phyloP scores from a whole-genome alignment of 305 asterid genomes.

The Fraxinus baroniana region DNA sequence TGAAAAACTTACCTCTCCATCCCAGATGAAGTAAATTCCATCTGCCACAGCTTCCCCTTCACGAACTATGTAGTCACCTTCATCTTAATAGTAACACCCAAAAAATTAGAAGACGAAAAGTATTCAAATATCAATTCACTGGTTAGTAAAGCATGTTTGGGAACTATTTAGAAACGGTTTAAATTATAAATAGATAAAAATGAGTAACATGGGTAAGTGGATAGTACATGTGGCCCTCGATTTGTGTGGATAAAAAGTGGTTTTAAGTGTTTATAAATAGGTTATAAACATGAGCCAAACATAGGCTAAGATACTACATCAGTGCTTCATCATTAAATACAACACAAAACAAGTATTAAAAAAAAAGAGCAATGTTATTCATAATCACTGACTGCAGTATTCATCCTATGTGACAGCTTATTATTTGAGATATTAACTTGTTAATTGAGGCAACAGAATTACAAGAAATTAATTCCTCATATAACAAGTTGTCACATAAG shows the following conservation, averaged over 20 bases:
- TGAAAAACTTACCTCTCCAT: constrained; percentile 65
- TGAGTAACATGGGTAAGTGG: background rate
- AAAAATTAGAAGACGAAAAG: constrained; percentile 19
- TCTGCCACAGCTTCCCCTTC: constrained; percentile 68
- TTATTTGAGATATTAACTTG: too few species aligned
- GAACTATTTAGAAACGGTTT: background rate
- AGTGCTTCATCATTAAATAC: background rate
- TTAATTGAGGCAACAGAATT: too few species aligned
- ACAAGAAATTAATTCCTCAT: too few species aligned
- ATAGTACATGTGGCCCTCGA: background rate
- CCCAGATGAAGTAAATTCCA: constrained; percentile 86
- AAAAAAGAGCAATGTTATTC: background rate
- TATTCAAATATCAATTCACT: constrained; percentile 1
- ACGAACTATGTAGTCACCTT: constrained; percentile 72
- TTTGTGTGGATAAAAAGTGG: background rate
- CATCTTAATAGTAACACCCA: constrained; percentile 42
- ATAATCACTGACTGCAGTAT: too few species aligned
- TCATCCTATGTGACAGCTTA: too few species aligned
- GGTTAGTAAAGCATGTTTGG: background rate
- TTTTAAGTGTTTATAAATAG: too few species aligned
- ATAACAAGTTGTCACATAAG: too few species aligned
- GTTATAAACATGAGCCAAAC: too few species aligned
- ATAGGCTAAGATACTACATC: too few species aligned
- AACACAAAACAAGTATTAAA: background rate
- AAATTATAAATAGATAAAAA: too few species aligned